These are phyloP conservation scores for Cokeromyces recurvatus DNA, from an alignment of 371 early-diverging fungal genomes.

Conservation along the genomic window DNA sequence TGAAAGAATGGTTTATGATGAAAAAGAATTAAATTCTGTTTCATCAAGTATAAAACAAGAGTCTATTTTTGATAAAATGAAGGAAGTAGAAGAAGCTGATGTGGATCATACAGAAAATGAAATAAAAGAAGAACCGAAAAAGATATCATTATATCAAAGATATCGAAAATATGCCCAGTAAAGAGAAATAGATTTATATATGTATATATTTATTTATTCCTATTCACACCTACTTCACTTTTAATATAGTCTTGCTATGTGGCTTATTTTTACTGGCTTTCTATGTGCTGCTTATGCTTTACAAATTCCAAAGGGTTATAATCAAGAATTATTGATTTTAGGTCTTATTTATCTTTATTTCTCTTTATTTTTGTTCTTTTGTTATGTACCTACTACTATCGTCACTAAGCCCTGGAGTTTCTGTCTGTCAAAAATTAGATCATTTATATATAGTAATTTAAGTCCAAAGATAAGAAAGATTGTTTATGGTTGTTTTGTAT, in stretches of 20 bases:
- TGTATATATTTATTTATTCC: neutral
- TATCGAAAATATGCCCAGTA: conserved; percentile 4
- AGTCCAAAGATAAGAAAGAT: neutral
- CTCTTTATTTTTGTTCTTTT: conserved; percentile 15
- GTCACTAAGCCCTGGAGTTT: conserved; percentile 15
- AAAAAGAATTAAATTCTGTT: too few species aligned
- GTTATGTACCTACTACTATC: conserved; percentile 15
- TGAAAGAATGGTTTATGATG: too few species aligned
- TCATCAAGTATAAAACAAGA: too few species aligned
- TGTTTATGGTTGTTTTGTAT: conserved; percentile 8
- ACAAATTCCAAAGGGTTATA: conserved; percentile 28
- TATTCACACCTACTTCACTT: neutral
- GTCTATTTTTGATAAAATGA: conserved; percentile 11
- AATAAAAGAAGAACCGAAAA: neutral
- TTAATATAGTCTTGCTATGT: conserved; percentile 10
- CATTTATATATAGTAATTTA: neutral
- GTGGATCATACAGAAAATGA: neutral
- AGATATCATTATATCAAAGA: conserved; percentile 3
- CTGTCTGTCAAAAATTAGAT: neutral
- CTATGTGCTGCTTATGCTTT: conserved; percentile 19
- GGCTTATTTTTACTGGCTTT: conserved; percentile 25
- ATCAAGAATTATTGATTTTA: conserved; percentile 20
- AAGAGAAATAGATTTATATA: neutral
- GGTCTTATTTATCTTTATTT: conserved; percentile 28
- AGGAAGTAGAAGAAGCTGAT: neutral